Base-by-base conservation (phyloP, 2,329 filamentous ascomycete genomes). In the Fusarium floridanum region DNA sequence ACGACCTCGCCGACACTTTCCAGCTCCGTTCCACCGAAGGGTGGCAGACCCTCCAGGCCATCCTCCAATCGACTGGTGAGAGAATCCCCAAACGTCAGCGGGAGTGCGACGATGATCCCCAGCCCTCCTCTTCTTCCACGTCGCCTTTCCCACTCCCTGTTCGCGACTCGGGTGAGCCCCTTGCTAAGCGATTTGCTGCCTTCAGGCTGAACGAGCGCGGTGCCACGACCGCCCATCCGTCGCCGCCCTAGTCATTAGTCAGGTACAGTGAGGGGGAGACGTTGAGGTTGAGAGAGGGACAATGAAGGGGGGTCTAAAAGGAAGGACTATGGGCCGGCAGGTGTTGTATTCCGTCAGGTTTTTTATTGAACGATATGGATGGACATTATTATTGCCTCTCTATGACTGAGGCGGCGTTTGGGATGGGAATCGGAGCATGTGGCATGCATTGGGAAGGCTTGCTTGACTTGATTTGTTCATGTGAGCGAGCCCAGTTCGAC, bases 51-150 rank as follows among this genome's bases (percentile, higher is more conserved):
- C 89, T 99, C 81, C 89, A 96, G 85, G 93, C 94, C 83, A 97
- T 99, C 83, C 90, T 98, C 86, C 91, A 97, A 91, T 94, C 95
- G 91, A 95, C 94, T 90, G 95, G 95, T 97, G 95, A 98, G 94
- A 93, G 93, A 91, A 91, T 93, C 90, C 92, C 92, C 84, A 97
- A 97, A 89, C 93, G 91, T 81, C 84, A 71, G 43, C 67, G 73
- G 67, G 82, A 83, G 76, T 79, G 81, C 79, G 82, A 81, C 81
- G 84, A 75, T 76, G 77, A 75, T 77, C 72, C 75, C 68, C 74
- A 76, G 60, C 70, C 79, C 65, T 76, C 79, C 66, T 78, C 75
- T 41, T 75, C 76, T 39, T 76, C 76, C 48, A 77, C 78, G 50
- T 77, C 78, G 61, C 77, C 76, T 66, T 78, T 78, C 71, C 76